Evolutionary conservation across 2,329 filamentous ascomycete genomes (phyloP).

Genomic region (Sporothrix inflata): DNA sequence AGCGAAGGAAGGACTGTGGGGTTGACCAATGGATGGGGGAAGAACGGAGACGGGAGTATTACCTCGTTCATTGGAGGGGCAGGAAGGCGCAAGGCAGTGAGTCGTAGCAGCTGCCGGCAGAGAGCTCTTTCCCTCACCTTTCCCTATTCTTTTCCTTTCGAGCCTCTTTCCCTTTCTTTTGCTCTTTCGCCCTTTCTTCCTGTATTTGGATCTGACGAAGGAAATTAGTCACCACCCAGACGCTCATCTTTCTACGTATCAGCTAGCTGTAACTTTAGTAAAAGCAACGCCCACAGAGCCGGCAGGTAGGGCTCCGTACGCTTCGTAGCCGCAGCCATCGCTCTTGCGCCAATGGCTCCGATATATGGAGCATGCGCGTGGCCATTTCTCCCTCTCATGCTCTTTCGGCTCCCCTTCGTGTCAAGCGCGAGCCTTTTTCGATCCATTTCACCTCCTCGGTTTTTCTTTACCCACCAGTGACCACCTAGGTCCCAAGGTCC

Average conservation of each 20-base stretch:
- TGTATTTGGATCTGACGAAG: too few species aligned
- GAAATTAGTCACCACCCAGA: background rate
- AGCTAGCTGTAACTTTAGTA: background rate
- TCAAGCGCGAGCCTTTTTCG: constrained; percentile 5
- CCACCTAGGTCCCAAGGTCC: background rate
- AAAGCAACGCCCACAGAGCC: background rate
- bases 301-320: background rate
- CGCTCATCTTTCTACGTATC: constrained; percentile 2
- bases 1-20: constrained; percentile 29
- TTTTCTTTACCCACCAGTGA: background rate
- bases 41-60: background rate
- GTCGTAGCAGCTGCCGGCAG: constrained; percentile 1
- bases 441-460: background rate
- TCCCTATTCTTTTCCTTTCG: background rate
- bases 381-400: background rate
- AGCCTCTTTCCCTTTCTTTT: background rate
- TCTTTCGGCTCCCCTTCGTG: constrained; percentile 7
- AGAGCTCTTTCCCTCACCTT: constrained; percentile 7
- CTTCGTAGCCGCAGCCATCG: background rate
- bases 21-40: constrained; percentile 31
- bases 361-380: constrained; percentile 11
- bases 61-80: constrained; percentile 29
- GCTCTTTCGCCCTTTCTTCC: background rate
- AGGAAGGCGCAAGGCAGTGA: constrained; percentile 14
- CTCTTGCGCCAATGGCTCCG: background rate